Evolutionary conservation across 805 yeast species (phyloP), one percentile per base, ranked within the genome.

Genomic region (Wickerhamiella azymoides): DNA sequence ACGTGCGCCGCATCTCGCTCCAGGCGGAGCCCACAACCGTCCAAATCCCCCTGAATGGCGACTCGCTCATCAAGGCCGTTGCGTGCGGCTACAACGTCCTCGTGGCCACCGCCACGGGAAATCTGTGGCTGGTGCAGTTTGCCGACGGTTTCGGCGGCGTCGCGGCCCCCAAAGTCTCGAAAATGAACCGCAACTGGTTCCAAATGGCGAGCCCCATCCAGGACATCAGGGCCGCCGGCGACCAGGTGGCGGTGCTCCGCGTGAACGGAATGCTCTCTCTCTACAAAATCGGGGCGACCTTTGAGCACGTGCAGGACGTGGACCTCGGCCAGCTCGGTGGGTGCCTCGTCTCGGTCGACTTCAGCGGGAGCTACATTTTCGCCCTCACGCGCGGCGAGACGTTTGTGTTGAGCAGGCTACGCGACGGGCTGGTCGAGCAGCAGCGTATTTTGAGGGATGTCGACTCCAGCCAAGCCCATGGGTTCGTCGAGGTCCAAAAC

Each of bases 141-240:
- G 21, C 38, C 21, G 44, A 41, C 14, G 44, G 37, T n/a, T 41
- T 41, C 16, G 44, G 44, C 5, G 36, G 38, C 7, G 44, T 41
- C 1, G n/a, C 30, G 7, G 18, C 32, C 13, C 44, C 38, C 16
- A 9, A 16, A 16, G 37, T 41, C 14, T 37, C 35, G 24, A 27
- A 28, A 13, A 32, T 41, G 33, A 27, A 33, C 14, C 35, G 35
- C 16, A 24, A 28, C 11, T 41, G 44, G 44, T 32, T 41, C 13
- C 35, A 25, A 10, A 24, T 38, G 39, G 16, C 25, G 4, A n/a
- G 27, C 8, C 33, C 17, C 8, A 33, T 41, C 33, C n/a, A 21
- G 17, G 44, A 41, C 21, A 13, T 41, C 2, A 13, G 32, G 11
- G n/a, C 32, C 25, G 13, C 17, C 10, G 25, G 27, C 5, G 17